Percentiles rank a stretch among this genome's conserved stretches.
Conservation (phyloP, 169 alveolate genomes). For the Plasmodium billcollinsi region DNA sequence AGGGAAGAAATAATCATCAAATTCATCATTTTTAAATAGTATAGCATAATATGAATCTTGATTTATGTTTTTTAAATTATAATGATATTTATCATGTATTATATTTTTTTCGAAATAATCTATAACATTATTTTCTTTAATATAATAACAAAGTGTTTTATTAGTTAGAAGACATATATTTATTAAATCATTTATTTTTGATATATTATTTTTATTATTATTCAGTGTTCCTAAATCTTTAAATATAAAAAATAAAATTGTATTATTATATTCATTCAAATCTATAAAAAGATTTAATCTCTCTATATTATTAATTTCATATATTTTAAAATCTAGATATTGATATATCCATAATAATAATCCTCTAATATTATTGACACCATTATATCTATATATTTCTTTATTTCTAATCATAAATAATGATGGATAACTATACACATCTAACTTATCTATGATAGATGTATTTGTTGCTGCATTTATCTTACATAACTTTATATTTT, state of each 20-base stretch:
- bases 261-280: constrained; percentile 59
- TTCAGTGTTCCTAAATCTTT: background rate
- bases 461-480: constrained; percentile 43
- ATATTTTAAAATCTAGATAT: constrained; percentile 38
- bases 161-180: constrained; percentile 22
- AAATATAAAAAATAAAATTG: constrained; percentile 47
- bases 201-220: constrained; percentile 13
- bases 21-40: constrained; percentile 60
- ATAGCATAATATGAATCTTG: constrained; percentile 38
- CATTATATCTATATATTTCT: constrained; percentile 31
- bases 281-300: constrained; percentile 20
- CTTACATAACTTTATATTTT: constrained; percentile 35
- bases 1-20: constrained; percentile 35
- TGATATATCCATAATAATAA: constrained; percentile 51
- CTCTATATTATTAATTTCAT: constrained; percentile 45
- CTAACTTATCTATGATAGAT: constrained; percentile 32
- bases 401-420: constrained; percentile 49
- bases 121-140: constrained; percentile 22
- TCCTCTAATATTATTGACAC: background rate
- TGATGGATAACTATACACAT: constrained; percentile 62
- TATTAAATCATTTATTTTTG: constrained; percentile 13
- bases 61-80: background rate
- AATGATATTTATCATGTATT: constrained; percentile 19
- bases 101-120: constrained; percentile 44
- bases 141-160: constrained; percentile 35